Conservation (phyloP, 495 filamentous ascomycete genomes). For the Amphirosellinia nigrospora region DNA sequence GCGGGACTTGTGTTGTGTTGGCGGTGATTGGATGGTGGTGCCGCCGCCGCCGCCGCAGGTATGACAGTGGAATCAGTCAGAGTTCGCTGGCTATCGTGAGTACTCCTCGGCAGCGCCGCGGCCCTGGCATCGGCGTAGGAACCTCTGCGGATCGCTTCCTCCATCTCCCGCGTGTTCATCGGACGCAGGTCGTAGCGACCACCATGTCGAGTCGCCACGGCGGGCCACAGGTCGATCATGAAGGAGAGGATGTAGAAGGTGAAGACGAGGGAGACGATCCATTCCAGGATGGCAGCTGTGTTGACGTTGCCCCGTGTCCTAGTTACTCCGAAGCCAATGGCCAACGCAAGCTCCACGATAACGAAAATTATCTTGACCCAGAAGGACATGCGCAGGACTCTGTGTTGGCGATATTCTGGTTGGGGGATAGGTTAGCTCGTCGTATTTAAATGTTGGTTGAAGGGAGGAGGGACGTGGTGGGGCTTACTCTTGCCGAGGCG, state of each 20-base stretch:
- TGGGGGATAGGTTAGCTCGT: slow-evolving; percentile 5
- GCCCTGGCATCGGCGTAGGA: slow-evolving; percentile 15
- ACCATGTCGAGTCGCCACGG: slow-evolving; percentile 50
- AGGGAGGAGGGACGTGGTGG: background rate
- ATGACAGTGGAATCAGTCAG: slow-evolving; percentile 23
- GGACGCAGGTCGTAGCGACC: slow-evolving; percentile 23
- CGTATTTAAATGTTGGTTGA: background rate
- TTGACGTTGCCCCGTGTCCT: slow-evolving; percentile 53
- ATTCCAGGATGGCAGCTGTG: slow-evolving; percentile 66
- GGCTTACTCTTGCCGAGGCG: slow-evolving; percentile 73
- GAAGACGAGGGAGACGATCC: slow-evolving; percentile 89
- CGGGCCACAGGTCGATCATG: slow-evolving; percentile 84
- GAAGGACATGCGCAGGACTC: slow-evolving; percentile 76
- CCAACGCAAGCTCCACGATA: slow-evolving; percentile 75
- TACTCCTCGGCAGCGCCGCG: slow-evolving; percentile 22
- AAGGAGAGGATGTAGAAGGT: slow-evolving; percentile 90
- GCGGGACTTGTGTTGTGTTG: slow-evolving; percentile 21
- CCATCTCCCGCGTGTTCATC: slow-evolving; percentile 35
- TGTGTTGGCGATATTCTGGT: slow-evolving; percentile 71
- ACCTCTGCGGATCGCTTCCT: slow-evolving; percentile 32
- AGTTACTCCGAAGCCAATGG: slow-evolving; percentile 65
- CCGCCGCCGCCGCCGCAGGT: slow-evolving; percentile 10
- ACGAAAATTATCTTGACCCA: slow-evolving; percentile 83
- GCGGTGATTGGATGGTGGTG: background rate
- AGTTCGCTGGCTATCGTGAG: slow-evolving; percentile 36